Evolutionary conservation across 495 filamentous ascomycete genomes (phyloP), one percentile per base, ranked within the genome.

Genomic region (Penicillium maclennaniae): DNA sequence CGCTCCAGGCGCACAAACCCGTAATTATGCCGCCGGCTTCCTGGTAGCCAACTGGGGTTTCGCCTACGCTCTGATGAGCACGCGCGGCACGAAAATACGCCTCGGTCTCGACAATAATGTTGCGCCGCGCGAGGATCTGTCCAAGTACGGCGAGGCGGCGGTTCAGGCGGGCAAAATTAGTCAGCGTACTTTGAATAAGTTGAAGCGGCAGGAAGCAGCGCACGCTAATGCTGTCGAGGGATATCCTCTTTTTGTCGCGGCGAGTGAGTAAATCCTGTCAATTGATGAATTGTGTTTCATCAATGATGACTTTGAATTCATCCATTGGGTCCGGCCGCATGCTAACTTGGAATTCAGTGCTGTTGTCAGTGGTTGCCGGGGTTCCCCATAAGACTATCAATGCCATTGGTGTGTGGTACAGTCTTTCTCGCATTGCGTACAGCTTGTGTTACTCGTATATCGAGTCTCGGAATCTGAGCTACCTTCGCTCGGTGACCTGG

Each of bases 151-250:
- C 42, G 63, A 72, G 17, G 68, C 62, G 1, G 76, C 76, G 1
- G 77, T 83, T 15, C 58, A 71, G 34, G 60, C 66, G 21, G 79
- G 78, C 38, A 79, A 80, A 59, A 67, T 83, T 26, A 75, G 63
- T 8, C 70, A 72, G 36, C 46, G 52, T 15, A 65, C 69, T 41
- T 64, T 81, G 37, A 61, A 75, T 28, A 74, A 66, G 60, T 53
- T 83, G 17, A 73, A 73, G 61, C 72, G 78, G 1, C 59, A 66
- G 57, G 76, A 79, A 55, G 62, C 70, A 0, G 74, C 77, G 15
- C 73, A 78, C 54, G 69, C 66, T 10, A 82, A 80, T 57, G 60
- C 72, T 0, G 61, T 79, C 6, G 79, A 81, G 59, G 69, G 73
- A 21, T 81, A 66, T 52, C 43, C 74, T 0, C 50, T 82, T 7